Evolutionary conservation across 2,329 filamentous ascomycete genomes (phyloP).

Genomic region (Cladosporium phlei): DNA sequence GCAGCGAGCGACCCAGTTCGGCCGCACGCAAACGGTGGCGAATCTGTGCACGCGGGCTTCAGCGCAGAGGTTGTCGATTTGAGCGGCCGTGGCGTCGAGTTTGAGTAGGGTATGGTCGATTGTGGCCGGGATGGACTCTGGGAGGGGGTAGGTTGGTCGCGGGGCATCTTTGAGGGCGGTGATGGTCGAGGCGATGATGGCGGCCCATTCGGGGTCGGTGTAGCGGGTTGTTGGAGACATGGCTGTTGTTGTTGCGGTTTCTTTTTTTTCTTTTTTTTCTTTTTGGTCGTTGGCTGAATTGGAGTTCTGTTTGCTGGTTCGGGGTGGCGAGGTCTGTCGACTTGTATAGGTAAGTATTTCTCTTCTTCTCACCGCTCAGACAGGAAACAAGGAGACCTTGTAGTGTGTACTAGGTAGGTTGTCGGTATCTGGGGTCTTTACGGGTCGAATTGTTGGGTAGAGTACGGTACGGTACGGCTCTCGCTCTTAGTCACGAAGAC

Average conservation of each 20-base stretch:
- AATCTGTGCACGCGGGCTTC: slow-evolving; percentile 49
- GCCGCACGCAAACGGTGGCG: slow-evolving; percentile 55
- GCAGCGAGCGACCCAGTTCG: slow-evolving; percentile 48
- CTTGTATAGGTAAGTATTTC: not conserved
- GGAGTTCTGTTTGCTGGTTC: not conserved
- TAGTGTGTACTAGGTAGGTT: not conserved
- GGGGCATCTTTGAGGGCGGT: slow-evolving; percentile 9
- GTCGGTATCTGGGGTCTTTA: no score
- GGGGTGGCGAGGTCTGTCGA: not conserved
- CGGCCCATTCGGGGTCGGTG: slow-evolving; percentile 43
- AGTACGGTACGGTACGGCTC: no score
- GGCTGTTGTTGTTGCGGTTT: not conserved
- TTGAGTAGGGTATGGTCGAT: slow-evolving; percentile 50
- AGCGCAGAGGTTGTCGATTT: slow-evolving; percentile 51
- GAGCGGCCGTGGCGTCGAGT: slow-evolving; percentile 42
- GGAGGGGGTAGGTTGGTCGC: slow-evolving; percentile 3
- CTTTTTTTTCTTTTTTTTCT: no score
- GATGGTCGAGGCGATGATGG: slow-evolving; percentile 32
- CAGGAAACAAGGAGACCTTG: not conserved
- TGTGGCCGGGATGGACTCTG: slow-evolving; percentile 24
- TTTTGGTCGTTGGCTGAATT: no score
- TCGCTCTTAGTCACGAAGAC: no score
- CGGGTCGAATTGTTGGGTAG: no score
- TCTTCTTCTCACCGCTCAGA: no score
- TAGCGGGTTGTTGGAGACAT: slow-evolving; percentile 34